Evolutionary conservation across 2,329 filamentous ascomycete species (phyloP).

Genomic region (Coniochaeta sp.): DNA sequence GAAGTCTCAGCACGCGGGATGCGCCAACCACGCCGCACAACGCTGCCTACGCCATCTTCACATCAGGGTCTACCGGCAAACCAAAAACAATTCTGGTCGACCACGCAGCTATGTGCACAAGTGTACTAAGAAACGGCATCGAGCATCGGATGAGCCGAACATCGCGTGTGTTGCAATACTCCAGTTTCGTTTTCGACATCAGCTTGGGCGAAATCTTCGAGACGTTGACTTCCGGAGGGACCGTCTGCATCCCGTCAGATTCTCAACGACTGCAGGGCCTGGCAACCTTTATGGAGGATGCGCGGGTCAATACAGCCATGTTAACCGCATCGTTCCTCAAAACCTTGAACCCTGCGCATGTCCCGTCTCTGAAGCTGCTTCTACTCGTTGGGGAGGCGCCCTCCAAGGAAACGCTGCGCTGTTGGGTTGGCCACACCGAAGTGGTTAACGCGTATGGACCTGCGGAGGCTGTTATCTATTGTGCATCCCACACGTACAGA

Average conservation of each 20-base stretch:
- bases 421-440: conserved; percentile 34
- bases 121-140: conserved; percentile 1
- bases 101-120: conserved; percentile 6
- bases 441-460: conserved; percentile 42
- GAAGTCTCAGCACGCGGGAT: too few relatives aligned
- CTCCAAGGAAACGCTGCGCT: conserved; percentile 36
- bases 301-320: too few relatives aligned
- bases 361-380: conserved; percentile 5
- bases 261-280: too few relatives aligned
- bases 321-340: too few relatives aligned
- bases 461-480: conserved; percentile 29
- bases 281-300: too few relatives aligned
- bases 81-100: conserved; percentile 24
- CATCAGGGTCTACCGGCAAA: conserved; percentile 41
- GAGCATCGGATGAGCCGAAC: neutral
- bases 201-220: too few relatives aligned
- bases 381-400: conserved; percentile 39
- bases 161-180: conserved; percentile 6
- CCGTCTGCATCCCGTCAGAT: too few relatives aligned
- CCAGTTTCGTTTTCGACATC: conserved; percentile 7
- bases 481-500: neutral
- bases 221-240: too few relatives aligned
- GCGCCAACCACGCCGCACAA: neutral
- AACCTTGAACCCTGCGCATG: too few relatives aligned
- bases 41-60: conserved; percentile 37